Evolutionary conservation across 352 stramenopile species (phyloP).

Genomic region (Phytophthora tubulina): DNA sequence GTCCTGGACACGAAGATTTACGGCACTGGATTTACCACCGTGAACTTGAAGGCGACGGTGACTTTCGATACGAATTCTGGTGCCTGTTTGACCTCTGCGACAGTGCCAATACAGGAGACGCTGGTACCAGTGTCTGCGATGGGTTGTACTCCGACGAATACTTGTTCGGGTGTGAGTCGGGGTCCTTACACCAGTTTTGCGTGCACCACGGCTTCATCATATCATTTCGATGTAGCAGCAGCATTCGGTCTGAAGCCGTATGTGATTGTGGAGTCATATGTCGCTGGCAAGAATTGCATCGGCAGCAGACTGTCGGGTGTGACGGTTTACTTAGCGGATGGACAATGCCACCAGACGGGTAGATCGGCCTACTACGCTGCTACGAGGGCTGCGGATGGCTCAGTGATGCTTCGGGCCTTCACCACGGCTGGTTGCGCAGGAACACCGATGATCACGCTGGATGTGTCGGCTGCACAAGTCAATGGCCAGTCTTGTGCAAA

Average conservation of each 20-base stretch:
- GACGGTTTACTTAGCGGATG: constrained; percentile 14
- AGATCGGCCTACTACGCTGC: neutral
- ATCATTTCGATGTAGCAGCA: too few relatives aligned
- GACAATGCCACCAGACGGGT: constrained; percentile 7
- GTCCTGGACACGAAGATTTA: too few relatives aligned
- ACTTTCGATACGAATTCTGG: constrained; percentile 3
- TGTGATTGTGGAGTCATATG: too few relatives aligned
- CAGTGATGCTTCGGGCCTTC: neutral
- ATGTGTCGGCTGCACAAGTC: neutral
- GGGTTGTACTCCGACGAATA: neutral
- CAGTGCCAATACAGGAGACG: neutral
- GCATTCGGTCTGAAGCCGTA: too few relatives aligned
- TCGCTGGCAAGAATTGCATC: too few relatives aligned
- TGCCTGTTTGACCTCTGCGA: neutral
- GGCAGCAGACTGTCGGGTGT: too few relatives aligned
- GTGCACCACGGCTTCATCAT: too few relatives aligned
- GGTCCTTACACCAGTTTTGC: too few relatives aligned
- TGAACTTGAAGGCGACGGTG: neutral
- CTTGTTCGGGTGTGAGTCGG: neutral
- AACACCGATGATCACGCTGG: neutral
- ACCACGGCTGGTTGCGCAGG: neutral
- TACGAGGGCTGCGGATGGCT: neutral
- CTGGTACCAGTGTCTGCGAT: too few relatives aligned
- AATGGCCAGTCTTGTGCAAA: neutral
- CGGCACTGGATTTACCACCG: neutral